Evolutionary conservation across 192 early-diverging fungal genomes (phyloP).

Genomic region (Lunasporangiospora selenospora): DNA sequence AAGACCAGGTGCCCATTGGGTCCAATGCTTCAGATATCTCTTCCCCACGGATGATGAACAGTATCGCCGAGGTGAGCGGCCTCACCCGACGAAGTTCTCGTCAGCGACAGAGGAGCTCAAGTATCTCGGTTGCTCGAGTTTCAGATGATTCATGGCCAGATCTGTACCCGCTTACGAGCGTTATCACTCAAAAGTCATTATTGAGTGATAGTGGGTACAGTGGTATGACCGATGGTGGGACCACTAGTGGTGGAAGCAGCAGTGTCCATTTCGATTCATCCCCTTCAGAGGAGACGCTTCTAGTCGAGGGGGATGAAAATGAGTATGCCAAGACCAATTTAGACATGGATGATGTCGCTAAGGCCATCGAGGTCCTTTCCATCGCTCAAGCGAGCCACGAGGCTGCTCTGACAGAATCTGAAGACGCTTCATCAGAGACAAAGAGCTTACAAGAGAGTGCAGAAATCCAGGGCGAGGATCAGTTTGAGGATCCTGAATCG

Average conservation of each 20-base stretch:
- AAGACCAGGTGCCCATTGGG: too few species aligned
- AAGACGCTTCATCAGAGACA: too few species aligned
- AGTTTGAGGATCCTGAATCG: conserved; percentile 3
- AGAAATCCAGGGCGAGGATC: not conserved
- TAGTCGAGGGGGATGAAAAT: not conserved
- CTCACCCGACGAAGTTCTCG: conserved; percentile 5
- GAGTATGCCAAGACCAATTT: not conserved
- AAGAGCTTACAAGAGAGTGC: too few species aligned
- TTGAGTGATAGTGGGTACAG: conserved; percentile 28
- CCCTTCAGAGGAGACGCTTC: not conserved
- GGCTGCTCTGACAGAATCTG: too few species aligned
- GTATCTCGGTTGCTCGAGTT: conserved; percentile 6
- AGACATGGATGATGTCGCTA: conserved; percentile 12
- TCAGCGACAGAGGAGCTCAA: conserved; percentile 15
- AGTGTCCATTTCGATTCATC: not conserved
- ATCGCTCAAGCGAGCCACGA: not conserved
- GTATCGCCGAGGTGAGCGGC: too few species aligned
- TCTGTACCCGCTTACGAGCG: not conserved
- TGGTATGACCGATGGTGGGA: not conserved
- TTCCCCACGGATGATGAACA: too few species aligned
- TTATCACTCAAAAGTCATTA: conserved; percentile 4
- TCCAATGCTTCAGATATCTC: too few species aligned
- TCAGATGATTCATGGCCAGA: conserved; percentile 31
- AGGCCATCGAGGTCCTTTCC: conserved; percentile 12
- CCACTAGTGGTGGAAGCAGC: too few species aligned